Base-by-base conservation (phyloP, 2,329 filamentous ascomycete genomes). In the Nemania sp. region DNA sequence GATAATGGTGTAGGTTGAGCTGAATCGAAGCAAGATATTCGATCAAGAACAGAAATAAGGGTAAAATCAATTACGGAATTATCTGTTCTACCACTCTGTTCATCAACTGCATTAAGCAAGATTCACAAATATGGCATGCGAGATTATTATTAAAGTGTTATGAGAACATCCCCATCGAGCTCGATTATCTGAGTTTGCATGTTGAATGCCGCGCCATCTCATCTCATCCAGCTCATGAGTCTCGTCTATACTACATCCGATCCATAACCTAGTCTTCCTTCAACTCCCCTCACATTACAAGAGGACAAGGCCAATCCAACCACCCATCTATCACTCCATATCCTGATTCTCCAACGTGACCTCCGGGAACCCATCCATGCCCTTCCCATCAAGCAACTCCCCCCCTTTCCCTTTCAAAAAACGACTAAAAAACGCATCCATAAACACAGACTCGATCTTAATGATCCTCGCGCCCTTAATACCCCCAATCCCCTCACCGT, bases 331-430 rank as follows among this genome's bases (percentile, higher is more conserved):
- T 34, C 6, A 33, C 14, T 11, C 9, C 31, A 19, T 3, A 22
- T 7, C 28, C 28, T 45, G 43, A 24, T 57, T 40, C 15, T 44
- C 45, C 46, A 48, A 30, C 7, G 49, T 47, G 15, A 61, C 53
- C 28, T 61, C 57, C 9, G 61, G 57, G 44, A 49, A 61, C 7
- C 30, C 14, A 12, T 44, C 37, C 6, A 56, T n/a, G 9, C 54
- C 55, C 40, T 56, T 51, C 2, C 55, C 59, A 53, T 62, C 59
- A 31, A 62, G 28, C 33, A 61, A 33, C n/a, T 45, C 46, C 6
- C 57, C 54, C 3, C 49, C 56, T 2, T 47, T 15, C 4, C 59
- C 59, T 33, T 63, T 61, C 3, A 63, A 31, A 19, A 57, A 60
- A 12, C 59, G 30, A 19, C 45, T 47, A 39, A 62, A 62, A 3